phyloP scores from a whole-genome alignment of 495 filamentous ascomycete species.

The Bryoglossum gracile region DNA sequence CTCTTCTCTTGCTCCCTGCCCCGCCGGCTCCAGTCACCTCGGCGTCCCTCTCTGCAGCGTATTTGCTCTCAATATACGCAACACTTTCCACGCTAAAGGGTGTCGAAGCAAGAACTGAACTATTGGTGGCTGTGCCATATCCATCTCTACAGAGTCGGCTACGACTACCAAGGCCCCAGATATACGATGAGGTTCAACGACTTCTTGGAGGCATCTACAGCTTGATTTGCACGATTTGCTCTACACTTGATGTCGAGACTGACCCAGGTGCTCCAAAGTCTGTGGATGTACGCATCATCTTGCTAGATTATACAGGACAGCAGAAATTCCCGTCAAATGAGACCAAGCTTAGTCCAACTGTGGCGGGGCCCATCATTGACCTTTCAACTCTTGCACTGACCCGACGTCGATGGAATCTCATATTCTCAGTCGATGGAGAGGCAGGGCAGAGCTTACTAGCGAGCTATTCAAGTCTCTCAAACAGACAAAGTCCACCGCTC shows the following conservation, averaged over 20 bases:
- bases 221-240: conserved; percentile 60
- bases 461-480: conserved; percentile 35
- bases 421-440: conserved; percentile 51
- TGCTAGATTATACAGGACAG: conserved; percentile 43
- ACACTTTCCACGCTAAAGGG: conserved; percentile 38
- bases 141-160: conserved; percentile 41
- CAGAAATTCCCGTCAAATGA: not conserved
- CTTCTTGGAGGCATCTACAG: conserved; percentile 73
- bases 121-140: conserved; percentile 49
- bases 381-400: conserved; percentile 58
- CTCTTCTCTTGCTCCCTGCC: conserved; percentile 51
- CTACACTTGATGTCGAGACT: conserved; percentile 45
- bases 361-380: conserved; percentile 52
- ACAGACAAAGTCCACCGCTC: conserved; percentile 37
- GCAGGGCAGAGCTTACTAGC: conserved; percentile 32
- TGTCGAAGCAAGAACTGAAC: conserved; percentile 29
- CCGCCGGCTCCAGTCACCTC: conserved; percentile 41
- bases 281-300: conserved; percentile 69
- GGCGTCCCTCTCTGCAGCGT: conserved; percentile 45
- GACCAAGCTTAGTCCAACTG: conserved; percentile 21
- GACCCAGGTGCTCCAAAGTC: conserved; percentile 61
- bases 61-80: conserved; percentile 44
- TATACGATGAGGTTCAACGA: conserved; percentile 57
- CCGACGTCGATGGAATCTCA: conserved; percentile 57
- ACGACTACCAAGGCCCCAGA: conserved; percentile 40